Base-by-base conservation (phyloP, 192 early-diverging fungal genomes). In the Funneliformis mosseae region DNA sequence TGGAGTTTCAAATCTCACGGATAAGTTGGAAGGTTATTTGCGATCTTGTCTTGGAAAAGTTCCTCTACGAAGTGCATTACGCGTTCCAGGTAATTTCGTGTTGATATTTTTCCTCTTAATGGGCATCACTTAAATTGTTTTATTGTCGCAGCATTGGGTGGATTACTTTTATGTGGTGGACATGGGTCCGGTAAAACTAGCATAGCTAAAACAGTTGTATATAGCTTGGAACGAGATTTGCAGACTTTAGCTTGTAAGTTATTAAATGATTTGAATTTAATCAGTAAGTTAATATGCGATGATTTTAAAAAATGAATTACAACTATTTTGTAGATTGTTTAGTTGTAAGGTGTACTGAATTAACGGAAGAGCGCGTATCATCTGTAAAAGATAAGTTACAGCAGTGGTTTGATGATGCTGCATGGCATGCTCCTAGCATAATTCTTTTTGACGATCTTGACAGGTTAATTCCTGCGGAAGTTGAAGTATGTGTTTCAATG, bases 371-470 rank as follows among this genome's bases (percentile, higher is more conserved):
- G 62, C 81, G 89, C 46, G 73, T 91, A 8, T 86, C 90, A 4
- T 85, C 87, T 16, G 81, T 96, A 69, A 91, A 89, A 77, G 88
- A 92, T 7, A 83, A 85, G 28, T 79, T 93, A 10, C 86, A 88
- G 80, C 79, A 88, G 62, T 88, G 88, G 82, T 90, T 93, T 80
- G 85, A 91, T 62, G 86, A 90, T 28, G 90, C 91, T n/a, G 87
- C 88, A 18, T 94, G 89, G 88, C 91, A 90, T 61, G 82, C 88
- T 6, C 95, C 95, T n/a, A 89, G 89, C 59, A 83, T 95, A 18
- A 67, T 96, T 11, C 84, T 95, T 27, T 88, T 95, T 62, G 95
- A 96, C 72, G 90, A 95, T 75, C 77, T 96, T 45, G 95, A 96
- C 81, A 83, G 88, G 14, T 79, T 96, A 41, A 87, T 93, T 28